Percentiles rank a stretch among this genome's conserved stretches.
phyloP scores from a whole-genome alignment of 176 grass and related monocot species.

The Saccharum officinarum region DNA sequence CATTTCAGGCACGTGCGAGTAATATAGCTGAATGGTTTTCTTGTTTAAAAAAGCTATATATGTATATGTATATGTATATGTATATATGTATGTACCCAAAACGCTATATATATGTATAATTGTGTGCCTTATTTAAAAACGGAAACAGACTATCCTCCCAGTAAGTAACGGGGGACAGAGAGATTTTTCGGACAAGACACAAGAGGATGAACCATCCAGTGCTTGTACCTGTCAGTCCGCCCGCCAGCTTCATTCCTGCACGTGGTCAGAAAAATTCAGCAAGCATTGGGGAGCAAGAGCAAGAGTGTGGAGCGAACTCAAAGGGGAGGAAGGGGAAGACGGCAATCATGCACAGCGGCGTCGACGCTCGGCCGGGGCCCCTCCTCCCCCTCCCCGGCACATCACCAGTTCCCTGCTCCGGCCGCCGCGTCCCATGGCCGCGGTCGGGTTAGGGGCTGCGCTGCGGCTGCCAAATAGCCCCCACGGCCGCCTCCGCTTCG shows the following conservation, averaged over 20 bases:
- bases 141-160: not conserved
- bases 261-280: not conserved
- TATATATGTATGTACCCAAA: no score
- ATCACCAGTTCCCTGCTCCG: not conserved
- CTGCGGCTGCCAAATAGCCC: conserved; percentile 41
- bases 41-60: not conserved
- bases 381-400: not conserved
- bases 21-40: not conserved
- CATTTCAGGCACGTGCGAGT: no score
- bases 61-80: no score
- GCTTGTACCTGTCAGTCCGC: not conserved
- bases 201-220: not conserved
- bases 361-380: conserved; percentile 1
- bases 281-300: not conserved
- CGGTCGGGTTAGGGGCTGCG: conserved; percentile 11
- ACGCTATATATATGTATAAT: no score
- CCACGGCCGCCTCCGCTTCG: conserved; percentile 49
- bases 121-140: not conserved
- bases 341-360: conserved; percentile 32
- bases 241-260: not conserved
- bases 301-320: not conserved
- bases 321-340: not conserved
- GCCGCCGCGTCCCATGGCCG: conserved; percentile 19
- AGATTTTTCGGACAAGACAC: not conserved
- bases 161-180: not conserved